phyloP scores from a whole-genome alignment of 2,329 filamentous ascomycete genomes.

The Rutstroemia sp. region DNA sequence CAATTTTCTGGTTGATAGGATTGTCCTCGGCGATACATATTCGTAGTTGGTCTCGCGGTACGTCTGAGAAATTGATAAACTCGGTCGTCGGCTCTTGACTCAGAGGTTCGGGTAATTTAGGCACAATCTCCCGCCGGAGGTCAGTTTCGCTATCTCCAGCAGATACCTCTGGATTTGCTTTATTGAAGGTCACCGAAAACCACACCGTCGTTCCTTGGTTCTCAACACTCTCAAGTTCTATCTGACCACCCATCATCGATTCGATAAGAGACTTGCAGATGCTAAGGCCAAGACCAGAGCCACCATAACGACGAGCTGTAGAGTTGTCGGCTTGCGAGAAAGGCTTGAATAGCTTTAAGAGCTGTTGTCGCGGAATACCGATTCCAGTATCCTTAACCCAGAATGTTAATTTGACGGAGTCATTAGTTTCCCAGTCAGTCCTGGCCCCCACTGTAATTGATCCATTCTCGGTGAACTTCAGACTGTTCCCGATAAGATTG shows the following conservation, averaged over 20 bases:
- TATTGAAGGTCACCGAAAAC: slow-evolving; percentile 81
- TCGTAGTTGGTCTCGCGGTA: slow-evolving; percentile 71
- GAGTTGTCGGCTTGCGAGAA: slow-evolving; percentile 91
- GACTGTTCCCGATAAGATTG: slow-evolving; percentile 85
- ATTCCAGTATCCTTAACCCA: slow-evolving; percentile 89
- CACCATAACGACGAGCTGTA: slow-evolving; percentile 84
- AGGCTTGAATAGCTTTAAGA: slow-evolving; percentile 81
- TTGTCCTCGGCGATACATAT: slow-evolving; percentile 96
- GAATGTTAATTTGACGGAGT: slow-evolving; percentile 69
- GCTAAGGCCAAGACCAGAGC: slow-evolving; percentile 81
- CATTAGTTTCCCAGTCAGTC: slow-evolving; percentile 62
- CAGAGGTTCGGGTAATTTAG: slow-evolving; percentile 37
- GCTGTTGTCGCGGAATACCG: slow-evolving; percentile 74
- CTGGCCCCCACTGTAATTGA: slow-evolving; percentile 76
- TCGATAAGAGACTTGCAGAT: slow-evolving; percentile 95
- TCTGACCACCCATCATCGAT: slow-evolving; percentile 81
- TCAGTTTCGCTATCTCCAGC: slow-evolving; percentile 45
- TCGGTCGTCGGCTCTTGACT: slow-evolving; percentile 33
- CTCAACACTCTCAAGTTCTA: slow-evolving; percentile 72
- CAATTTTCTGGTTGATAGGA: slow-evolving; percentile 88
- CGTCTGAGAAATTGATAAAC: slow-evolving; percentile 59
- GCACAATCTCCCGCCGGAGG: slow-evolving; percentile 27
- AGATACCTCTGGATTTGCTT: slow-evolving; percentile 57
- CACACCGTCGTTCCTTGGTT: slow-evolving; percentile 63
- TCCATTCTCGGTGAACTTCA: slow-evolving; percentile 87